phyloP scores from a whole-genome alignment of 257 asterid genomes.

The Gynochthodes officinalis region DNA sequence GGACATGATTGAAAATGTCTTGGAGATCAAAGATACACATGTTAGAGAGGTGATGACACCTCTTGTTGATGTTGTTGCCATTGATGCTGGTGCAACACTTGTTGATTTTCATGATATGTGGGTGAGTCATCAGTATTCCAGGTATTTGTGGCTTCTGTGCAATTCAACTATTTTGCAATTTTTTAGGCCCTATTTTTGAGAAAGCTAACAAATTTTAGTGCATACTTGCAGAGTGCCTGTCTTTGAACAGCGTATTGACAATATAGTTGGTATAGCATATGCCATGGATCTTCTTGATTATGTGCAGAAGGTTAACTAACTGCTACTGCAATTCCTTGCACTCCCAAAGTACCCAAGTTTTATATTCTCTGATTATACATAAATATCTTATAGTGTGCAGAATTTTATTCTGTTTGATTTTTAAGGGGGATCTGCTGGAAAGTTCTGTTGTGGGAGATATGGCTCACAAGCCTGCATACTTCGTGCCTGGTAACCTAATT shows the following conservation, averaged over 20 bases:
- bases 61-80: conserved; percentile 94
- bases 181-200: not conserved
- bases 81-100: conserved; percentile 84
- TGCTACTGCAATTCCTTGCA: conserved; percentile 20
- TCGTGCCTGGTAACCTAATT: conserved; percentile 80
- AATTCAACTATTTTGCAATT: conserved; percentile 2
- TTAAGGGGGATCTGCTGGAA: conserved; percentile 93
- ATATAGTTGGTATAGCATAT: conserved; percentile 96
- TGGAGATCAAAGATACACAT: conserved; percentile 97
- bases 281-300: conserved; percentile 97
- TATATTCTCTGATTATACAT: conserved; percentile 33
- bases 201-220: conserved; percentile 17
- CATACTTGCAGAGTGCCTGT: conserved; percentile 80
- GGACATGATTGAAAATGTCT: conserved; percentile 98
- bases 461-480: conserved; percentile 98
- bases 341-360: conserved; percentile 16
- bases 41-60: conserved; percentile 99
- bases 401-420: conserved; percentile 62
- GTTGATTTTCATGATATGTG: conserved; percentile 91
- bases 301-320: conserved; percentile 75
- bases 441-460: conserved; percentile 79
- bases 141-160: conserved; percentile 41
- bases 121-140: conserved; percentile 96
- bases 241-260: conserved; percentile 95
- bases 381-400: conserved; percentile 45